Conservation (phyloP, 2,329 filamentous ascomycete genomes). For the Penicillium sp. region DNA sequence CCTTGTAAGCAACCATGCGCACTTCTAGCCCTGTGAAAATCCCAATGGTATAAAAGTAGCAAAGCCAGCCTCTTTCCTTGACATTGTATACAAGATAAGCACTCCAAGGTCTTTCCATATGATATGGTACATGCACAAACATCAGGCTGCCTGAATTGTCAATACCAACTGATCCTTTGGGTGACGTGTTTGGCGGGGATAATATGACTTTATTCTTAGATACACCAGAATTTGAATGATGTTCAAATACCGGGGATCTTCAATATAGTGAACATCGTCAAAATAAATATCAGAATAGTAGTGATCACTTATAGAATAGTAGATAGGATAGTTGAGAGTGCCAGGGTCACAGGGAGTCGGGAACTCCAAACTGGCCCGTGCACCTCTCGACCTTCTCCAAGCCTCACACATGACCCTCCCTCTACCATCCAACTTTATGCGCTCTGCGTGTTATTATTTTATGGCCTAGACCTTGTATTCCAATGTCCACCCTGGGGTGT, state of each 20-base stretch:
- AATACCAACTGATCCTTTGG: background rate
- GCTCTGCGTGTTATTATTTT: conserved; percentile 20
- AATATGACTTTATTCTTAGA: background rate
- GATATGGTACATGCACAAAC: too few species aligned
- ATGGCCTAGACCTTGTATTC: conserved; percentile 34
- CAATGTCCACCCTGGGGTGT: conserved; percentile 41
- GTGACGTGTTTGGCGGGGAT: background rate
- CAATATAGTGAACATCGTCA: background rate
- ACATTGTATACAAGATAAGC: too few species aligned
- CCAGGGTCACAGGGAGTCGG: background rate
- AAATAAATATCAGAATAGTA: background rate
- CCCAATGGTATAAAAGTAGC: background rate
- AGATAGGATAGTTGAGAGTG: conserved; percentile 1
- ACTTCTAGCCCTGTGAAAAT: background rate
- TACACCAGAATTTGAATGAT: background rate
- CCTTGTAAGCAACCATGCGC: background rate
- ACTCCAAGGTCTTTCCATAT: background rate
- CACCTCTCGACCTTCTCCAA: conserved; percentile 23
- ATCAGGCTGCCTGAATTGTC: background rate
- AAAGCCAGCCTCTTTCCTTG: background rate
- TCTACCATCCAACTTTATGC: conserved; percentile 23
- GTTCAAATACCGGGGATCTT: background rate
- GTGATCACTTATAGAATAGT: background rate
- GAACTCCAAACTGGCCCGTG: conserved; percentile 23
- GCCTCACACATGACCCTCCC: conserved; percentile 29